Evolutionary conservation across 1,284 basidiomycete genomes (phyloP).

Genomic region (Heliocybe sulcata): DNA sequence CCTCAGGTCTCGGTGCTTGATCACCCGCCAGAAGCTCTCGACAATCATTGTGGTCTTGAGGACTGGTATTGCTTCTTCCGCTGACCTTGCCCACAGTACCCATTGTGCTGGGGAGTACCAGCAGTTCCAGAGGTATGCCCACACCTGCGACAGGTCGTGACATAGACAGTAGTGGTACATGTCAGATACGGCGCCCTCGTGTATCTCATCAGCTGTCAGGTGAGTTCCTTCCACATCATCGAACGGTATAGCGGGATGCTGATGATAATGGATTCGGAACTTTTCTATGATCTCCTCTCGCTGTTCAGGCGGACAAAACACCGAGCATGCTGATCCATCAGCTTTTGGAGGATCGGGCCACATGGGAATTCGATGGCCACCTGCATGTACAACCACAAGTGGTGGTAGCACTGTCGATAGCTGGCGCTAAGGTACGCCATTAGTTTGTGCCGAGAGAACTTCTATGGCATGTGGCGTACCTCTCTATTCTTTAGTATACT

Average conservation of each 20-base stretch:
- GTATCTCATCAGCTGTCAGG: conserved; percentile 7
- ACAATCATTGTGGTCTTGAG: conserved; percentile 14
- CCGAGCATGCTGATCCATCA: background rate
- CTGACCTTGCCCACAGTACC: conserved; percentile 9
- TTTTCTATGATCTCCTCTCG: conserved; percentile 9
- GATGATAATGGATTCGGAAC: conserved; percentile 8
- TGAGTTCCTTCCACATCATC: conserved; percentile 7
- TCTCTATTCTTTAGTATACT: conserved; percentile 1
- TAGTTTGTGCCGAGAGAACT: too few relatives aligned
- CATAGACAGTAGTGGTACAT: conserved; percentile 9
- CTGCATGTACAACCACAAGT: too few relatives aligned
- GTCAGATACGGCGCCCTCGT: conserved; percentile 4
- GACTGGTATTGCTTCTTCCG: conserved; percentile 5
- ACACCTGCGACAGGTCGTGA: conserved; percentile 9
- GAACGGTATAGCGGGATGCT: conserved; percentile 7
- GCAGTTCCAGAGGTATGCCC: conserved; percentile 14
- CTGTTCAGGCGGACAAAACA: conserved; percentile 13
- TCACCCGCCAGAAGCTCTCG: conserved; percentile 10
- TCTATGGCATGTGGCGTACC: conserved; percentile 6
- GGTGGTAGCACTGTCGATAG: too few relatives aligned
- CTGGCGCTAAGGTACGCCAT: too few relatives aligned
- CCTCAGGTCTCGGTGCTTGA: conserved; percentile 10
- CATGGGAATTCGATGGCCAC: too few relatives aligned
- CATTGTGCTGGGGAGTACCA: conserved; percentile 12
- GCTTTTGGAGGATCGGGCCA: conserved; percentile 14